Conservation (phyloP, 169 alveolate species). For the Eimeria falciformis region DNA sequence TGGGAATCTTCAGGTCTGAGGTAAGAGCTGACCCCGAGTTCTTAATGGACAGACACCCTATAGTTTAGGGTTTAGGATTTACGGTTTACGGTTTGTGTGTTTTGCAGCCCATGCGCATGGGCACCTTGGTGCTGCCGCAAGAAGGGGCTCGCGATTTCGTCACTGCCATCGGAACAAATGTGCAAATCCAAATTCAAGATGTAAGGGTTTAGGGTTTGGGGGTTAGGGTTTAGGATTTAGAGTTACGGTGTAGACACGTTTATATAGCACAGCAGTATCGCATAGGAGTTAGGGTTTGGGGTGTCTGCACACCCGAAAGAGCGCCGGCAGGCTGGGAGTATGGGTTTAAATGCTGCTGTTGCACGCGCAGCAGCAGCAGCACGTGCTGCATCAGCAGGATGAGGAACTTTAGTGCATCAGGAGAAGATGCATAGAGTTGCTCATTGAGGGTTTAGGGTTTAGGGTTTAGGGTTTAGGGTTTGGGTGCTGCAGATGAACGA, state of each 20-base stretch:
- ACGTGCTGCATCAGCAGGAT: constrained; percentile 19
- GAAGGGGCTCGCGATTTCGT: constrained; percentile 93
- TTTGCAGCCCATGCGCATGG: constrained; percentile 91
- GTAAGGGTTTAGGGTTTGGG: constrained; percentile 70
- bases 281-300: too few relatives aligned
- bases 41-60: not conserved
- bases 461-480: too few relatives aligned
- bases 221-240: not conserved
- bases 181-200: constrained; percentile 91
- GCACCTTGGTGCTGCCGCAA: constrained; percentile 94
- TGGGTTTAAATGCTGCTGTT: too few relatives aligned
- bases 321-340: too few relatives aligned
- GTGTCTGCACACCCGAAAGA: too few relatives aligned
- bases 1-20: constrained; percentile 75
- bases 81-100: not conserved
- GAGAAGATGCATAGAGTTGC: too few relatives aligned
- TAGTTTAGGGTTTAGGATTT: constrained; percentile 29
- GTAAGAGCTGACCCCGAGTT: constrained; percentile 19
- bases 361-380: constrained; percentile 32
- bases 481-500: constrained; percentile 80
- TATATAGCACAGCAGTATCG: too few relatives aligned
- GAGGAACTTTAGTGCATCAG: not conserved
- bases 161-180: constrained; percentile 90
- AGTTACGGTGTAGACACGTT: constrained; percentile 9
- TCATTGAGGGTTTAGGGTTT: too few relatives aligned